Conservation (phyloP, 805 yeast species). For the Lachancea meyersii region DNA sequence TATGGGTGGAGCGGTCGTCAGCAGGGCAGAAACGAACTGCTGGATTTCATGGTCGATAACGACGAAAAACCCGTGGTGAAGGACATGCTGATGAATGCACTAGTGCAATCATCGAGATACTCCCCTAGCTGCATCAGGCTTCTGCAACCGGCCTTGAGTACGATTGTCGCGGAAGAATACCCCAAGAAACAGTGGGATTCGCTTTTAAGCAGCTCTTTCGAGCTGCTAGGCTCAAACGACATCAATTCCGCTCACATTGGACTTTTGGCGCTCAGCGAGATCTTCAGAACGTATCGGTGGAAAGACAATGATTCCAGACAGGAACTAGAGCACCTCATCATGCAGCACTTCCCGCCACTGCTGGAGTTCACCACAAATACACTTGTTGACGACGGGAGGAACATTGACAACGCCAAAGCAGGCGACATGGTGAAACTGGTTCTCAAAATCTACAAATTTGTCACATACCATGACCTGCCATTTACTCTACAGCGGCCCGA, state of each 20-base stretch:
- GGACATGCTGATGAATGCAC: conserved; percentile 58
- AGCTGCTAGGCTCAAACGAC: conserved; percentile 41
- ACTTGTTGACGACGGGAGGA: conserved; percentile 35
- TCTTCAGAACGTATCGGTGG: conserved; percentile 70
- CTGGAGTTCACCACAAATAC: conserved; percentile 56
- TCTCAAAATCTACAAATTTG: conserved; percentile 71
- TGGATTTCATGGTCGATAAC: conserved; percentile 40
- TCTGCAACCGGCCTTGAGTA: conserved; percentile 46
- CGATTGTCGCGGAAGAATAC: conserved; percentile 46
- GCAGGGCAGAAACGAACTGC: conserved; percentile 24
- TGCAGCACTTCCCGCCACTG: conserved; percentile 57
- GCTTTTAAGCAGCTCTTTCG: conserved; percentile 41
- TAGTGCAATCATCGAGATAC: conserved; percentile 43
- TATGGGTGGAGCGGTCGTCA: conserved; percentile 50
- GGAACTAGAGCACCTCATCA: conserved; percentile 48
- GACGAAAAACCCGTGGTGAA: conserved; percentile 73
- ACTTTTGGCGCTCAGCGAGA: conserved; percentile 60
- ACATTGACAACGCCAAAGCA: conserved; percentile 31
- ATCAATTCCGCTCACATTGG: conserved; percentile 53
- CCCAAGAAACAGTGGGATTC: conserved; percentile 48
- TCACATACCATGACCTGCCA: conserved; percentile 69
- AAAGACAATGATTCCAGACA: conserved; percentile 48
- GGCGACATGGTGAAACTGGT: conserved; percentile 74
- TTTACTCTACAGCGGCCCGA: conserved; percentile 50
- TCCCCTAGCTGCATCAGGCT: conserved; percentile 37